Evolutionary conservation across 2,329 filamentous ascomycete genomes (phyloP), one percentile per base, ranked within the genome.

Genomic region (Ophiostoma sp.): DNA sequence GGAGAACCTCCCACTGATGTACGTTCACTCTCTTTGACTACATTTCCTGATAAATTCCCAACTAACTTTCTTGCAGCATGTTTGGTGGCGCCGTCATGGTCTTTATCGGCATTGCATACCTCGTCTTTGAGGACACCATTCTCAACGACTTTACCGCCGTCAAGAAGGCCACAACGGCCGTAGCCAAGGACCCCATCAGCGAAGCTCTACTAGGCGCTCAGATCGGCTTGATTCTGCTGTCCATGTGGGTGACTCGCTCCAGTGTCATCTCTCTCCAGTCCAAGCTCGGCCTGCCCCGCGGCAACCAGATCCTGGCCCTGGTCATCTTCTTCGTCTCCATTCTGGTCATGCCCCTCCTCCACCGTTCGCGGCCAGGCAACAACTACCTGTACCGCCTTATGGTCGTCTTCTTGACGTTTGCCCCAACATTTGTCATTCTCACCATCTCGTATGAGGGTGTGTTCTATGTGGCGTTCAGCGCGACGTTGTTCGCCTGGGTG

Each of bases 381-480:
- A 91, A 98, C 82, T 98, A 98, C 81, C 88, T 98, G 77, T 95
- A 98, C 81, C 91, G 95, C 31, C 85, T 99, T 3, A 87, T 95
- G 77, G 89, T 97, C 77, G 90, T 98, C 71, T 99, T 98, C 84
- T 86, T 99, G 68, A 93, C 95, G 5, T 98, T 97, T 80, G 92
- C 95, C 0, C 96, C 96, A 0, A 92, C 92, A 1, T 99, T 98
- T 82, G 92, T 99, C 79, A 95, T 99, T 78, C 89, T 99, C 69
- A 97, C 95, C 8, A 98, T 98, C 78, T 98, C 95, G 0, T 99
- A 97, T 83, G 96, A 99, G 82, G 95, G 95, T 0, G 87, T 99
- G 1, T 99, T 99, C 82, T 99, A 98, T 82, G 89, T 98, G 74
- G 90, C 92, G 12, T 99, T 98, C 82, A 94, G 91, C 79, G 85